phyloP scores from a whole-genome alignment of 2,329 filamentous ascomycete genomes.

The Nemania diffusa region DNA sequence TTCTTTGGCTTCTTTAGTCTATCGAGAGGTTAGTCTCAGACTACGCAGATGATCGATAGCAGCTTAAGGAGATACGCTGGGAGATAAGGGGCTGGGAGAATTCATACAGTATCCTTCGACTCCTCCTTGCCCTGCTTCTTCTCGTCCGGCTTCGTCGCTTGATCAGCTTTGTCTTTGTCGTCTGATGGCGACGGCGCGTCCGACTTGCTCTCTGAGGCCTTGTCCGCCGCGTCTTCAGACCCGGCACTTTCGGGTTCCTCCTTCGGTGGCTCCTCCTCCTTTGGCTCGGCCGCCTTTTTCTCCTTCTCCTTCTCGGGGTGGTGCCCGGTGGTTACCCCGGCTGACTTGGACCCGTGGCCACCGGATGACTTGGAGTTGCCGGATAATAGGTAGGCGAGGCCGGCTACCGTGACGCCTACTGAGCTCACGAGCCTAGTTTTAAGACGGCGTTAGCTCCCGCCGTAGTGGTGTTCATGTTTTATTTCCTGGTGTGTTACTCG shows the following conservation, averaged over 20 bases:
- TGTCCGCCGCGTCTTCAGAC: slow-evolving; percentile 4
- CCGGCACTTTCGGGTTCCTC: background rate
- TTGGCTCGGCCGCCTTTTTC: background rate
- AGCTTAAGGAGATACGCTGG: background rate
- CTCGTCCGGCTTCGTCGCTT: slow-evolving; percentile 36
- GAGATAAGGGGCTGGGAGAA: background rate
- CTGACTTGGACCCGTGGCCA: slow-evolving; percentile 22
- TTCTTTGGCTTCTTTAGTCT: slow-evolving; percentile 39
- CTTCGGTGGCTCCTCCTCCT: background rate
- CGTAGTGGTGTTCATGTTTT: background rate
- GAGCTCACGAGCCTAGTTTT: slow-evolving; percentile 42
- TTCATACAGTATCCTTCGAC: slow-evolving; percentile 38
- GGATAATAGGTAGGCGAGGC: slow-evolving; percentile 38
- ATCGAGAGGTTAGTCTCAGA: background rate
- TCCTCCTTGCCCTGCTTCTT: slow-evolving; percentile 42
- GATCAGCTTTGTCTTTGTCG: slow-evolving; percentile 17
- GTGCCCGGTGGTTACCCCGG: slow-evolving; percentile 2
- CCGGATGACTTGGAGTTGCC: background rate
- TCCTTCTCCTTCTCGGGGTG: slow-evolving; percentile 9
- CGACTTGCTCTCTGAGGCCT: slow-evolving; percentile 10
- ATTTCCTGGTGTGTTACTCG: background rate
- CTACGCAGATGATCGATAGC: background rate
- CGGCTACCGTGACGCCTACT: slow-evolving; percentile 39
- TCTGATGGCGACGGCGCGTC: slow-evolving; percentile 29
- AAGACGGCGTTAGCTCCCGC: background rate